These are phyloP conservation scores for Spirogloea muscicola DNA, from an alignment of 139 green algal genomes.

Conservation along the genomic window DNA sequence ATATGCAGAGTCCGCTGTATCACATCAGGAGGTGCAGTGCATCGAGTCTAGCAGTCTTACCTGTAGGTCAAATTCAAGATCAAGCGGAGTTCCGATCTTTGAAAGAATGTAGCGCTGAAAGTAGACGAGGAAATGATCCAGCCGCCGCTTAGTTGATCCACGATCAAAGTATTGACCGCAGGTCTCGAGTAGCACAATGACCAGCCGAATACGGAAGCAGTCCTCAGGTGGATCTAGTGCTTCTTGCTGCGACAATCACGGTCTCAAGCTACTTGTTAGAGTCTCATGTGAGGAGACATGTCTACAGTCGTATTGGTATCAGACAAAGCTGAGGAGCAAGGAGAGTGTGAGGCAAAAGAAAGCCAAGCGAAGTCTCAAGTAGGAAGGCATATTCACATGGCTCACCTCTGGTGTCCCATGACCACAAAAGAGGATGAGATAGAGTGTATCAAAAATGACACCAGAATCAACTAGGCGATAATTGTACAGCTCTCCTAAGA, in stretches of 20 bases:
- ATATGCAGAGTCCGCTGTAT: too few species aligned
- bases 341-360: background rate
- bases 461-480: conserved; percentile 56
- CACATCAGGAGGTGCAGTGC: too few species aligned
- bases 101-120: conserved; percentile 84
- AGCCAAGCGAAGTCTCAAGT: too few species aligned
- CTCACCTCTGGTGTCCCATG: conserved; percentile 48
- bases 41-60: too few species aligned
- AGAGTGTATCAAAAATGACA: conserved; percentile 81
- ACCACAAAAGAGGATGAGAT: conserved; percentile 76
- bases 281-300: background rate
- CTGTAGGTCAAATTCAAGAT: conserved; percentile 88
- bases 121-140: conserved; percentile 88
- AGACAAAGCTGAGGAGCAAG: conserved; percentile 2
- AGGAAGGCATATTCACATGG: too few species aligned
- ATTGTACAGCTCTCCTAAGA: conserved; percentile 94
- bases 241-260: conserved; percentile 18
- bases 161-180: conserved; percentile 83
- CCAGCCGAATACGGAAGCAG: conserved; percentile 67
- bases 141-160: conserved; percentile 55
- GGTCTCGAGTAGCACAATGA: conserved; percentile 72
- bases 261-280: background rate
- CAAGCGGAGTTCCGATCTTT: conserved; percentile 77
- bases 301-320: background rate
- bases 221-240: conserved; percentile 58